Evolutionary conservation across 176 grass and related monocot species (phyloP).

Genomic region (Rhynchospora breviuscula): DNA sequence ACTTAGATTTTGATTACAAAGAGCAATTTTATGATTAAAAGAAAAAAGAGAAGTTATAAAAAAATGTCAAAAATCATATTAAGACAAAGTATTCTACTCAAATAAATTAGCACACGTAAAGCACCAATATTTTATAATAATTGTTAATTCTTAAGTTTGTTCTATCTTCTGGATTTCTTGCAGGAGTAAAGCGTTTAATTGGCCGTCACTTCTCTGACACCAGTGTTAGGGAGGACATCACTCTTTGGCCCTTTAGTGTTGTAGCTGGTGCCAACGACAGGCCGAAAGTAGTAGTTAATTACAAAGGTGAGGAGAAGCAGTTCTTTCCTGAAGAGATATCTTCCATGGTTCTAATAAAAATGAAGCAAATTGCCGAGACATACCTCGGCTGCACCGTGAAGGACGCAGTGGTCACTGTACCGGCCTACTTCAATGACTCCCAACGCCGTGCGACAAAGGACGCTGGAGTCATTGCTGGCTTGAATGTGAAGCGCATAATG

Average conservation of each 20-base stretch:
- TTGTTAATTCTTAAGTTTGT: background rate
- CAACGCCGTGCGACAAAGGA: conserved; percentile 21
- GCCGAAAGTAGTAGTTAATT: conserved; percentile 11
- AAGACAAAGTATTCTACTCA: too few species aligned
- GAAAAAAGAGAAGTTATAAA: too few species aligned
- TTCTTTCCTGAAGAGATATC: conserved; percentile 24
- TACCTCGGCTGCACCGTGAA: conserved; percentile 6
- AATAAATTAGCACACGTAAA: background rate
- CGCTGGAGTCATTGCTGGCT: conserved; percentile 22
- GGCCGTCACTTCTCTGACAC: conserved; percentile 8
- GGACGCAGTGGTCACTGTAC: conserved; percentile 22
- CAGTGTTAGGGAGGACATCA: background rate
- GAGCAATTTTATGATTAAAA: too few species aligned
- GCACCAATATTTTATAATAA: background rate
- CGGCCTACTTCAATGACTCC: background rate
- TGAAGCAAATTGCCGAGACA: conserved; percentile 18
- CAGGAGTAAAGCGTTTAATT: conserved; percentile 27
- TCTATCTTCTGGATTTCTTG: background rate
- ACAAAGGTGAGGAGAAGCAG: conserved; percentile 26
- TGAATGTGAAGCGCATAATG: conserved; percentile 19
- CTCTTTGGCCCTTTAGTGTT: conserved; percentile 19
- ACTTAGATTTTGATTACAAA: too few species aligned
- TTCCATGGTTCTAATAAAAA: conserved; percentile 22
- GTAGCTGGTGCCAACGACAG: conserved; percentile 3
- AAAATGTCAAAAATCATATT: too few species aligned